phyloP scores from a whole-genome alignment of 768 basidiomycete genomes.

The Multifurca ochricompacta region DNA sequence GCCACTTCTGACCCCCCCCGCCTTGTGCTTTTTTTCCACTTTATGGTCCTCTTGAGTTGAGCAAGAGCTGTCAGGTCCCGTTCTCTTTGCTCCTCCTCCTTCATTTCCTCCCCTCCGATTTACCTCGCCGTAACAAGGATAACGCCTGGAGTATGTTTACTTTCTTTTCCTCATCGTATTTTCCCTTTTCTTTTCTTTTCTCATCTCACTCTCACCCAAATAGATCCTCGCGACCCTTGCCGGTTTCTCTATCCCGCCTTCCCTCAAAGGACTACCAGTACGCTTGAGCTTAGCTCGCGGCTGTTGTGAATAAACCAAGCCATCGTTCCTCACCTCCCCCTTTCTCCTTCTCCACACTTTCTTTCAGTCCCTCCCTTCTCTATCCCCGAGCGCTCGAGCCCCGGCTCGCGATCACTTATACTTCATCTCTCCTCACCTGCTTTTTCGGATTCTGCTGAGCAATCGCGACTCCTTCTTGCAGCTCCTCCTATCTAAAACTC shows the following conservation, averaged over 20 bases:
- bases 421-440: slow-evolving; percentile 37
- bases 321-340: too few species aligned
- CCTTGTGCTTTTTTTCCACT: slow-evolving; percentile 4
- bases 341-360: slow-evolving; percentile 14
- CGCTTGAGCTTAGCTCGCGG: slow-evolving; percentile 28
- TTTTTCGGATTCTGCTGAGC: slow-evolving; percentile 44
- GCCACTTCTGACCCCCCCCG: slow-evolving; percentile 10
- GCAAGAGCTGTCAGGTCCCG: slow-evolving; percentile 22
- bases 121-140: slow-evolving; percentile 46
- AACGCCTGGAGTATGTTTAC: slow-evolving; percentile 39
- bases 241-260: slow-evolving; percentile 58
- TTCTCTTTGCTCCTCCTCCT: slow-evolving; percentile 24
- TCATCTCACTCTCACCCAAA: too few species aligned
- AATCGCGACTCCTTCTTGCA: slow-evolving; percentile 37
- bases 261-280: slow-evolving; percentile 35
- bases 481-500: slow-evolving; percentile 10
- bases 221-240: slow-evolving; percentile 92
- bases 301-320: slow-evolving; percentile 14
- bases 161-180: neutral
- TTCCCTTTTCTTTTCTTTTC: neutral
- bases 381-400: slow-evolving; percentile 8
- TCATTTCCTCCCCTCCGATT: slow-evolving; percentile 30
- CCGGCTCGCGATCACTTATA: slow-evolving; percentile 12
- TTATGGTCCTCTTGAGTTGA: slow-evolving; percentile 22
- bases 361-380: slow-evolving; percentile 5